These are phyloP conservation scores for Platanthera guangdongensis DNA, from an alignment of 106 monocot genomes.

Conservation along the genomic window DNA sequence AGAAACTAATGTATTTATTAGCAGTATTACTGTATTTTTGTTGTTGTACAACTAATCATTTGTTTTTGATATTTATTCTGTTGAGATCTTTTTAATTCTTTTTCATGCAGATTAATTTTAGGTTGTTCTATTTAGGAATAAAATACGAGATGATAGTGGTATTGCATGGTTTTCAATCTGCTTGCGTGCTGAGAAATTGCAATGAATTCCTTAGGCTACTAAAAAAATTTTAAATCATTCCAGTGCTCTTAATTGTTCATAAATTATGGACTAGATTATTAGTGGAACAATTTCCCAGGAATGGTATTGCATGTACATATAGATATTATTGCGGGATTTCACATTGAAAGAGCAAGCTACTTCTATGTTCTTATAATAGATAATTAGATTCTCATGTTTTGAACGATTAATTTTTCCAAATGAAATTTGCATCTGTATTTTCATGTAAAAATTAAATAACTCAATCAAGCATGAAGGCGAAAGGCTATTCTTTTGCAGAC, in stretches of 20 bases:
- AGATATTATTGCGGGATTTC: background rate
- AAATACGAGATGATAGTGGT: background rate
- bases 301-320: background rate
- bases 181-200: background rate
- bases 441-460: background rate
- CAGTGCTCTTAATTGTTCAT: background rate
- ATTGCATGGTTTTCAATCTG: background rate
- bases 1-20: background rate
- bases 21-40: background rate
- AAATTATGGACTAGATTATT: background rate
- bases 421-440: background rate
- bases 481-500: slow-evolving; percentile 42
- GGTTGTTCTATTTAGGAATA: background rate
- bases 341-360: background rate
- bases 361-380: background rate
- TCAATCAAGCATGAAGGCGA: background rate
- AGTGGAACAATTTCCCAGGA: background rate
- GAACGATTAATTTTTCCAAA: background rate
- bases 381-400: background rate
- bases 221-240: background rate
- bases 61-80: background rate
- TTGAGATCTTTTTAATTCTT: background rate
- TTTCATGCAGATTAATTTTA: background rate
- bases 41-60: background rate
- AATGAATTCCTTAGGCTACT: background rate